Evolutionary conservation across 805 yeast genomes (phyloP), one percentile per base, ranked within the genome.

Genomic region (Candida manassasensis): DNA sequence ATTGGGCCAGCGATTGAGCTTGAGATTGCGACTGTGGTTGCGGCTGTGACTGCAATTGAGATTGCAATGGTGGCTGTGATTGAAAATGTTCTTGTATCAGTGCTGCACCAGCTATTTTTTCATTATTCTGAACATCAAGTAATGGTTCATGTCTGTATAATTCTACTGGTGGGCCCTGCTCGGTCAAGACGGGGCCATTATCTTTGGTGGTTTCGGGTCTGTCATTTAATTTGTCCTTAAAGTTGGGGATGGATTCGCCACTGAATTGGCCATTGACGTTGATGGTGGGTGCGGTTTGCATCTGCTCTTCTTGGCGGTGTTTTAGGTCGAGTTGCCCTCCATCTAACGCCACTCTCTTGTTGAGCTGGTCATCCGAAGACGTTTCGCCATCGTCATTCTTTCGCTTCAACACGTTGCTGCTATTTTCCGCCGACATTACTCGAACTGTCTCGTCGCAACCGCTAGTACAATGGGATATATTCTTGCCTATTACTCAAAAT

Each of bases 321-420:
- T 53, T 52, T 32, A 50, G 58, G 19, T 67, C 76, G 28, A 72
- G 55, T 30, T 69, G 73, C 37, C 75, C 85, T 37, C 79, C 74
- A 44, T 81, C 85, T 45, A 81, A 67, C 2, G 89, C 89, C 11
- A 81, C 83, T 34, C 90, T 62, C 49, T 82, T 82, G 35, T 67
- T 77, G 19, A 72, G 65, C 36, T 73, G 76, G 40, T 69, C 77
- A 29, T 73, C 69, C 9, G 63, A 61, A 7, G 53, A 36, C 10
- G 55, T 44, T 32, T 63, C 69, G 26, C 41, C 45, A 39, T 80
- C 86, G 43, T 81, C 88, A 61, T 77, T 81, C 62, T 81, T 82
- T 37, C 89, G 68, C 54, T 82, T 82, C 52, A 77, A 62, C 53
- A 72, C 63, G 37, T 57, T 60, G 22, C 19, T 31, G 21, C 19